A percentile compares a stretch with the other conserved stretches of the same genome.
phyloP scores from a whole-genome alignment of 176 grass and related monocot genomes.

The Aegilops umbellulata region DNA sequence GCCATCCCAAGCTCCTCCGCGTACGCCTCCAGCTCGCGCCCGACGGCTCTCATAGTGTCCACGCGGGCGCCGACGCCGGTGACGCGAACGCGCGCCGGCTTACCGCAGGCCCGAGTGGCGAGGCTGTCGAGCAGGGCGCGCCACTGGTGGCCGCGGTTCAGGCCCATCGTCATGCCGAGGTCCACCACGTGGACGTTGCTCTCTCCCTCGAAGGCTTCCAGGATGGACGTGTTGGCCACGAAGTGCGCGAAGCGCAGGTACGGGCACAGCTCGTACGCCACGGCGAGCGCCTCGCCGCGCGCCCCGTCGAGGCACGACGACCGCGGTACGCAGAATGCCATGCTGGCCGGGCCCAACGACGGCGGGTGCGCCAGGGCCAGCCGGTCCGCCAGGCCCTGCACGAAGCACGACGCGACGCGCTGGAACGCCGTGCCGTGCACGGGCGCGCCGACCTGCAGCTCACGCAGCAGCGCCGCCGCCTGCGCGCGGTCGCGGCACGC shows the following conservation, averaged over 20 bases:
- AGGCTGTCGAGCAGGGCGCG: conserved; percentile 50
- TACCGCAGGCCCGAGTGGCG: conserved; percentile 2
- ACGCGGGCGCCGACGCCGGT: conserved; percentile 40
- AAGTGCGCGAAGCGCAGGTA: conserved; percentile 78
- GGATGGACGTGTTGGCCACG: conserved; percentile 58
- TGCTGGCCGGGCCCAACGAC: conserved; percentile 42
- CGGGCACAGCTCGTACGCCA: conserved; percentile 75
- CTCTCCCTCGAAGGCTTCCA: conserved; percentile 70
- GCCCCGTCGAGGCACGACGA: conserved; percentile 19
- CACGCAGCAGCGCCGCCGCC: conserved; percentile 45
- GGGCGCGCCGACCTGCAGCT: conserved; percentile 47
- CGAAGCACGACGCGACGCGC: conserved; percentile 74
- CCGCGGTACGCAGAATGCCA: conserved; percentile 43
- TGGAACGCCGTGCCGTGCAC: conserved; percentile 72
- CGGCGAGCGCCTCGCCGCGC: conserved; percentile 49
- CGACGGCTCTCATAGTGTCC: conserved; percentile 35
- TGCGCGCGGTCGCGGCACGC: conserved; percentile 70
- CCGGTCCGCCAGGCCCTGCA: conserved; percentile 62
- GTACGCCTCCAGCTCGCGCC: conserved; percentile 41
- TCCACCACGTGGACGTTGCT: conserved; percentile 65
- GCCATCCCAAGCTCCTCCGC: conserved; percentile 25
- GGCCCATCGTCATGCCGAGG: conserved; percentile 60
- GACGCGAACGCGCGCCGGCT: conserved; percentile 43
- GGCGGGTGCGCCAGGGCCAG: conserved; percentile 53
- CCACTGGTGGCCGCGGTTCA: conserved; percentile 57